Base-by-base conservation (phyloP, 2,329 filamentous ascomycete species). In the Claviceps lovelessii region DNA sequence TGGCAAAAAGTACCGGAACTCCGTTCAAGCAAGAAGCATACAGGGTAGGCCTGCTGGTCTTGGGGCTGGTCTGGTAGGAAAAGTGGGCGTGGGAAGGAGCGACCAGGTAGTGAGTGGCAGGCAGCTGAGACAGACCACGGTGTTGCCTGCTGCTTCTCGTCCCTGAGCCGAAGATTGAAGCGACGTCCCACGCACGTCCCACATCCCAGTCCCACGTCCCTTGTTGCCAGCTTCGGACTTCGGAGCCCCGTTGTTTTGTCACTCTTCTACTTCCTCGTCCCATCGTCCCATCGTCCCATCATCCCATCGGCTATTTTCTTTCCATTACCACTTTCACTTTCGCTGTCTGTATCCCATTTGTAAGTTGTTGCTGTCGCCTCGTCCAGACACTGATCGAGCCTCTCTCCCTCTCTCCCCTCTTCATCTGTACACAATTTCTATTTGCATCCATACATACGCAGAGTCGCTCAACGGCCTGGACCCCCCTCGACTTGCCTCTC, bases 381-480 rank as follows among this genome's bases (percentile, higher is more conserved):
- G 47, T 45, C 47, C 54, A 51, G 47, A 31, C 46, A 46, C n/a
- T 31, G 39, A 46, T 50, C 41, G 41, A 17, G 28, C 23, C 47
- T 49, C n/a, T 37, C 49, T 7, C 39, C 7, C 39, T 41, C 39
- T 37, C 37, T 39, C 13, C 13, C 13, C 23, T 51, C 52, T 39
- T 9, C 17, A 19, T 56, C 17, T 52, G 49, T 56, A 52, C 44
- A 56, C 28, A 49, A 52, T 44, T 33, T 47, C 53, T 51, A 41
- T 37, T 45, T 52, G 49, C 54, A 54, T 54, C 41, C 52, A 41
- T 41, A 41, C 39, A 54, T 49, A 56, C 52, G 46, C 52, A 23
- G 45, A 33, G 41, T 47, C 51, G 23, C 52, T 29, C 42, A 23
- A 23, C 23, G 23, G 23, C 28, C 42, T 48, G 48, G 35, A 41